Conservation (phyloP, 106 monocot species). For the Phalaenopsis aphrodite region DNA sequence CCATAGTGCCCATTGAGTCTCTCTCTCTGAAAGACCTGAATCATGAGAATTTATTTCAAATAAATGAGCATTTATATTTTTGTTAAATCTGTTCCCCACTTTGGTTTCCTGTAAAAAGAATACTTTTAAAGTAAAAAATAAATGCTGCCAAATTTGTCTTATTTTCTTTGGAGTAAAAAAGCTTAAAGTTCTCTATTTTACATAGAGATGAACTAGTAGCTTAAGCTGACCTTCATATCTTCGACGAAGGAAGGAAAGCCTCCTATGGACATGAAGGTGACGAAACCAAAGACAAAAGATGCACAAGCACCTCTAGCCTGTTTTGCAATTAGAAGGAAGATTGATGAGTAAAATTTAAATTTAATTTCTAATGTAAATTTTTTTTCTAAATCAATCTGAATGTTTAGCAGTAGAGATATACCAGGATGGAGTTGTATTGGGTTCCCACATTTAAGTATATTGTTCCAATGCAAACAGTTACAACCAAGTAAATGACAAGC, state of each 20-base stretch:
- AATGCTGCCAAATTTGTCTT: neutral
- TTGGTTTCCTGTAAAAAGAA: neutral
- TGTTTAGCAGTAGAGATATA: conserved; percentile 9
- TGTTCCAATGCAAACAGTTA: conserved; percentile 64
- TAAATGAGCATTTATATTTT: neutral
- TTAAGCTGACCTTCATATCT: conserved; percentile 77
- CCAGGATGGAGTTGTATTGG: conserved; percentile 64
- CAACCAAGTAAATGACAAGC: conserved; percentile 62
- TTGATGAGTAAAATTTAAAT: neutral
- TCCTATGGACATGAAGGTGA: conserved; percentile 98
- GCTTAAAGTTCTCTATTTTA: too few relatives aligned
- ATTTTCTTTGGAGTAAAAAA: neutral
- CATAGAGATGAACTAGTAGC: too few relatives aligned
- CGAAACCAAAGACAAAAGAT: conserved; percentile 81
- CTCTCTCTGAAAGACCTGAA: conserved; percentile 85
- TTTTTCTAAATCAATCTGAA: neutral
- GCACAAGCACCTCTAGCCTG: conserved; percentile 87
- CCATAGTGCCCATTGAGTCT: conserved; percentile 92
- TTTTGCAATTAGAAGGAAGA: neutral
- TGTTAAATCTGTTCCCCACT: neutral
- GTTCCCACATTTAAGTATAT: conserved; percentile 78
- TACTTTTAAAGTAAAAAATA: neutral
- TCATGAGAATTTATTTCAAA: neutral
- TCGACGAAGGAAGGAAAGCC: conserved; percentile 95
- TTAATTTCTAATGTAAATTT: neutral